Evolutionary conservation across 768 basidiomycete species (phyloP).

Genomic region (Naganishia vaughanmartiniae): DNA sequence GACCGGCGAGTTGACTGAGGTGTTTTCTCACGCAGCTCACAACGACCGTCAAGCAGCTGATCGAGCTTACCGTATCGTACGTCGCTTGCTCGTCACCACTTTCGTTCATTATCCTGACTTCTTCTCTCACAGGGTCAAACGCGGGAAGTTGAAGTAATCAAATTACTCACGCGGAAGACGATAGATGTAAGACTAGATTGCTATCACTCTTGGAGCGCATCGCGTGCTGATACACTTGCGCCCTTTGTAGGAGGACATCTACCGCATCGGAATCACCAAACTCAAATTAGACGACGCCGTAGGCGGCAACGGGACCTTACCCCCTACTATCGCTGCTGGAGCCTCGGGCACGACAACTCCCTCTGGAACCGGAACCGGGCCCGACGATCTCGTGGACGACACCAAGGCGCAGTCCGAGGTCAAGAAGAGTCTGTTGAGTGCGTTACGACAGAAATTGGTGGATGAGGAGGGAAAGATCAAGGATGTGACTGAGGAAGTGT

Average conservation of each 20-base stretch:
- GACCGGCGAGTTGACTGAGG: not conserved
- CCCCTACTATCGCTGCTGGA: not conserved
- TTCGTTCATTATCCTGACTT: not conserved
- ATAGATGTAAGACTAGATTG: constrained; percentile 60
- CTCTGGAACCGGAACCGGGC: not conserved
- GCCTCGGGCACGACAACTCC: not conserved
- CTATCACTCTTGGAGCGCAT: not conserved
- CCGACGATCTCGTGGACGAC: constrained; percentile 17
- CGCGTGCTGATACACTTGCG: not conserved
- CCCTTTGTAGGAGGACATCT: constrained; percentile 72
- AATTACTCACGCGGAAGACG: constrained; percentile 82
- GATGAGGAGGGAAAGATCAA: constrained; percentile 20
- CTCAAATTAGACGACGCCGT: constrained; percentile 90
- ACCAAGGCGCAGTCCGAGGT: constrained; percentile 18
- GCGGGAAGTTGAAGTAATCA: constrained; percentile 88
- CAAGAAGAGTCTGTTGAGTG: constrained; percentile 30
- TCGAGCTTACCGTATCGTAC: constrained; percentile 86
- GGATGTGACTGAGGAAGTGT: constrained; percentile 15
- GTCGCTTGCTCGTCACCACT: constrained; percentile 3
- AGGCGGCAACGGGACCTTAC: constrained; percentile 62
- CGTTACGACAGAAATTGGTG: constrained; percentile 23
- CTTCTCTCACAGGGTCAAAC: constrained; percentile 45
- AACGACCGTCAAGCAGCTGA: constrained; percentile 98
- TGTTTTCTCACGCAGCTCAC: constrained; percentile 44
- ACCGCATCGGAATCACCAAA: constrained; percentile 82